Conservation (phyloP, 768 basidiomycete genomes). For the Pholiota molesta region DNA sequence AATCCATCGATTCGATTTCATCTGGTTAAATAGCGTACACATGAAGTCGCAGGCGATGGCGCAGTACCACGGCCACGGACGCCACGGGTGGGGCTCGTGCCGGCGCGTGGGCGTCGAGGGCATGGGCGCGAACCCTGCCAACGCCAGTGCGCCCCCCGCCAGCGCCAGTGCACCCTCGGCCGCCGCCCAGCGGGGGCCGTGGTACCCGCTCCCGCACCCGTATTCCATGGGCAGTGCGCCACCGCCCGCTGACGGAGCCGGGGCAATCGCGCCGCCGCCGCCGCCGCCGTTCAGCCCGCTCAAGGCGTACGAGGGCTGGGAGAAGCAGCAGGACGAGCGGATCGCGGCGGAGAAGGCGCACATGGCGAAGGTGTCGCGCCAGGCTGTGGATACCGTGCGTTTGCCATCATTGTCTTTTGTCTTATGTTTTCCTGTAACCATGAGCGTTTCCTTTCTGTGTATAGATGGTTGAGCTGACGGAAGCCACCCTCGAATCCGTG, state of each 20-base stretch:
- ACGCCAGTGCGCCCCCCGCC: background rate
- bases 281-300: background rate
- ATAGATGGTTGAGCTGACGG: constrained; percentile 67
- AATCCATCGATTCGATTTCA: too few species aligned
- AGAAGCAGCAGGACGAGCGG: constrained; percentile 17
- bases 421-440: background rate
- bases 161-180: too few species aligned
- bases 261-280: background rate
- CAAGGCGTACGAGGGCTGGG: constrained; percentile 10
- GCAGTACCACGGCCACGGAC: constrained; percentile 27
- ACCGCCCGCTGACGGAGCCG: background rate
- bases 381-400: constrained; percentile 52
- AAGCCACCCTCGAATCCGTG: constrained; percentile 66
- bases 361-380: constrained; percentile 45
- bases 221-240: background rate
- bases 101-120: constrained; percentile 10
- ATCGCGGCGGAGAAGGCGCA: constrained; percentile 50
- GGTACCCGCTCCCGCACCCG: constrained; percentile 1
- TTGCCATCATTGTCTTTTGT: background rate
- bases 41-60: constrained; percentile 41
- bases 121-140: background rate
- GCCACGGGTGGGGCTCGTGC: constrained; percentile 31
- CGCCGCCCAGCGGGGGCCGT: background rate
- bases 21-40: too few species aligned
- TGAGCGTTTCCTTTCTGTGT: too few species aligned